Conservation (phyloP, 805 yeast species). For the Suhomyces sp. region DNA sequence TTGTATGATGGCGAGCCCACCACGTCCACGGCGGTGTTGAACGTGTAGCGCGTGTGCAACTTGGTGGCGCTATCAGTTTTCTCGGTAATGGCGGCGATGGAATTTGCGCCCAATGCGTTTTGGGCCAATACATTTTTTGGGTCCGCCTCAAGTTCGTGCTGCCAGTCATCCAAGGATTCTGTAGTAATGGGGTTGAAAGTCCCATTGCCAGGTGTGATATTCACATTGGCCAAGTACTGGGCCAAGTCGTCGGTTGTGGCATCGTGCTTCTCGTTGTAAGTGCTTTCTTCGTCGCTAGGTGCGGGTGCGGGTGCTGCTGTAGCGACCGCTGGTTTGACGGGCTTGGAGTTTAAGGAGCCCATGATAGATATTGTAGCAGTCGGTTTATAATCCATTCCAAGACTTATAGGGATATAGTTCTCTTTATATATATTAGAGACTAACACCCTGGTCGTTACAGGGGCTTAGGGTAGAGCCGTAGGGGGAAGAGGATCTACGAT, state of each 20-base stretch:
- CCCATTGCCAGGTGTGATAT: neutral
- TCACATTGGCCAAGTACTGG: constrained; percentile 14
- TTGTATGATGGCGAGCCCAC: constrained; percentile 35
- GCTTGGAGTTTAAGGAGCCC: constrained; percentile 1
- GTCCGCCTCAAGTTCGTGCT: constrained; percentile 40
- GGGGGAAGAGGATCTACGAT: neutral
- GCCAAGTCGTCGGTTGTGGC: neutral
- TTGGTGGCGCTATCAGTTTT: constrained; percentile 21
- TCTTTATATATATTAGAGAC: neutral
- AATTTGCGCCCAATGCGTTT: constrained; percentile 50
- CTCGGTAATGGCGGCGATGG: constrained; percentile 42
- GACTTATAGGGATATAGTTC: too few species aligned
- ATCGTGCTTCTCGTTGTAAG: constrained; percentile 10
- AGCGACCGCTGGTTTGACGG: neutral
- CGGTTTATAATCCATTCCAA: too few species aligned
- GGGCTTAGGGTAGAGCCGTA: neutral
- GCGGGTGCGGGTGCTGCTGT: neutral
- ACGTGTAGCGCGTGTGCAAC: constrained; percentile 30
- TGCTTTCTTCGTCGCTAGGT: neutral
- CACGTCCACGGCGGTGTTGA: constrained; percentile 34
- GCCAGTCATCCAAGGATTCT: constrained; percentile 35
- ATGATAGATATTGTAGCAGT: neutral
- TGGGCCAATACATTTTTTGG: constrained; percentile 53
- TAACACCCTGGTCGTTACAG: constrained; percentile 5
- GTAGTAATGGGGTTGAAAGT: constrained; percentile 18